Evolutionary conservation across 441 rosid species (phyloP), one percentile per base, ranked within the genome.

Genomic region (Croton laevigatus): DNA sequence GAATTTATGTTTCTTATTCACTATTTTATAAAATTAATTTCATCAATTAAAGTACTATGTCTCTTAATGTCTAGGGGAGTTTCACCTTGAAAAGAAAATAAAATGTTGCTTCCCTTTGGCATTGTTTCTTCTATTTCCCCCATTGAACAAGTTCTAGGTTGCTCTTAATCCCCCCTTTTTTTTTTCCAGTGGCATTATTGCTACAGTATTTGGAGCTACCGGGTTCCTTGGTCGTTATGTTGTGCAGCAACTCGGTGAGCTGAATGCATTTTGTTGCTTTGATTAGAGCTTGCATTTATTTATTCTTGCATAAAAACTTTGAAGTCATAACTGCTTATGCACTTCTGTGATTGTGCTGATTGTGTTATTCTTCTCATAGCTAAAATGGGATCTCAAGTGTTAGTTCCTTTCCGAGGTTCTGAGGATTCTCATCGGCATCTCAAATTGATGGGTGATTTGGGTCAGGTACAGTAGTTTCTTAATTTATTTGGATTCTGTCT

Each of bases 401-500:
- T 96, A 34, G 98, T 96, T 81, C 99, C 99, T 63, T 96, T 93
- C 71, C 89, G 98, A 53, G 97, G 97, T 67, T 91, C 91, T 37
- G 99, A 96, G 88, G 99, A 96, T 78, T 71, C 64, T 71, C 91
- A 85, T 73, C 89, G 97, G 62, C 98, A 96, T 81, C 96, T 96
- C 76, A 96, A 96, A 80, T 79, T 96, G 94, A 96, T 93, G 99
- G 99, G 99, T 69, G 99, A 96, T 83, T 84, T 96, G 82, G 99
- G 98, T 73, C 98, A 96, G 97, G 98, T 93, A 73, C 65, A 57
- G 72, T 68, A 14, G 23, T 53, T 62, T 73, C 23, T 32, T 34
- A 22, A 32, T 8, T 36, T 14, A 48, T 36, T 7, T 10, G 55
- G 34, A 42, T 57, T 42, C 8, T 38, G 2, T 48, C 36, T 76